Evolutionary conservation across 768 basidiomycete species (phyloP).

Genomic region (Mycena indigotica): DNA sequence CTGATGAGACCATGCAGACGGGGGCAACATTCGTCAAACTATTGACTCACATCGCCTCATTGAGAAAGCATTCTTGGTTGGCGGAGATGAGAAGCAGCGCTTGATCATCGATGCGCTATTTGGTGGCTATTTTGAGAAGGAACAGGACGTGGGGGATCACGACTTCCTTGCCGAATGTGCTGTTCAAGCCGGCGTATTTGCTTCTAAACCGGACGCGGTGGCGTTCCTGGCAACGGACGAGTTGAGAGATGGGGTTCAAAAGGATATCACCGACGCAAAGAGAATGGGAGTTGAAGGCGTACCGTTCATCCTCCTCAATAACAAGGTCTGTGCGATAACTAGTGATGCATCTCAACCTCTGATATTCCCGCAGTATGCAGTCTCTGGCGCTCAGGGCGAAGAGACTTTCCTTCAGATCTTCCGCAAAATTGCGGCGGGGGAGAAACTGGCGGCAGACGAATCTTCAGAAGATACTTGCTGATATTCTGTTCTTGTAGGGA

Average conservation of each 20-base stretch:
- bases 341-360: constrained; percentile 1
- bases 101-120: constrained; percentile 17
- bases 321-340: neutral
- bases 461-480: constrained; percentile 7
- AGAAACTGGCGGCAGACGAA: constrained; percentile 1
- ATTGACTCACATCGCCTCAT: constrained; percentile 24
- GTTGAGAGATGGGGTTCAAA: constrained; percentile 7
- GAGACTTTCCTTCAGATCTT: constrained; percentile 21
- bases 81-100: constrained; percentile 17
- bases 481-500: too few species aligned
- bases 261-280: constrained; percentile 12
- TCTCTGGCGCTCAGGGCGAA: constrained; percentile 19
- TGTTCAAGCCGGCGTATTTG: constrained; percentile 11
- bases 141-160: constrained; percentile 16
- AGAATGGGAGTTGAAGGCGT: constrained; percentile 16
- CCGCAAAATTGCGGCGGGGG: constrained; percentile 18
- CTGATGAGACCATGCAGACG: constrained; percentile 2
- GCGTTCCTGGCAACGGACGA: constrained; percentile 11
- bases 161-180: constrained; percentile 18
- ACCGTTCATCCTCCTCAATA: constrained; percentile 9
- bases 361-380: constrained; percentile 8
- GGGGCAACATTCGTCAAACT: constrained; percentile 17
- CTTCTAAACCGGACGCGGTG: constrained; percentile 8
- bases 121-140: constrained; percentile 20
- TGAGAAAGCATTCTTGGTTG: constrained; percentile 17